Conservation (phyloP, 352 stramenopile genomes). For the Phytophthora quininea region DNA sequence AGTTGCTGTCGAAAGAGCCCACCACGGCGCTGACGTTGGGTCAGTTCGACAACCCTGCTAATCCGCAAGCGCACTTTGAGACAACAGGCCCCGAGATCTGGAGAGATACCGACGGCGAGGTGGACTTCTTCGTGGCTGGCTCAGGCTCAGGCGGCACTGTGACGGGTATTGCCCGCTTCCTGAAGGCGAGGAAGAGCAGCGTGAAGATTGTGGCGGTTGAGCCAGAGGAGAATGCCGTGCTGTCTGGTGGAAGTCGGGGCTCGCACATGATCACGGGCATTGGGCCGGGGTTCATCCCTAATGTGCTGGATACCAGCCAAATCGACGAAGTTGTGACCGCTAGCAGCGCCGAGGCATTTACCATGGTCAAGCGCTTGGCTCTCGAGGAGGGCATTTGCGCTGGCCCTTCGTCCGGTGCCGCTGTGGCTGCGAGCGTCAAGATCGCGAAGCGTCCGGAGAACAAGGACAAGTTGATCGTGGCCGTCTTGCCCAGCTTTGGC, state of each 20-base stretch:
- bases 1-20: neutral
- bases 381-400: constrained; percentile 80
- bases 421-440: constrained; percentile 74
- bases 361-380: constrained; percentile 76
- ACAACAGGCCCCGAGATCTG: constrained; percentile 4
- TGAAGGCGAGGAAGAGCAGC: constrained; percentile 82
- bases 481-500: constrained; percentile 87
- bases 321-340: constrained; percentile 87
- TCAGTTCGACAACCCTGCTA: constrained; percentile 3
- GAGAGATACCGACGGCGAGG: neutral
- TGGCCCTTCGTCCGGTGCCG: constrained; percentile 77
- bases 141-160: constrained; percentile 84
- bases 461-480: constrained; percentile 83
- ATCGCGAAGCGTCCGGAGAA: constrained; percentile 79
- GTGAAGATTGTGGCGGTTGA: constrained; percentile 80
- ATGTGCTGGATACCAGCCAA: constrained; percentile 72
- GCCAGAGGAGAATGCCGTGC: constrained; percentile 69
- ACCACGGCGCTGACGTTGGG: neutral
- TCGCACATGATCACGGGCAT: constrained; percentile 84
- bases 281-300: constrained; percentile 67
- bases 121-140: constrained; percentile 35
- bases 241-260: constrained; percentile 67
- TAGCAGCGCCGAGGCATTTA: constrained; percentile 74
- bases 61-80: neutral
- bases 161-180: constrained; percentile 74